Evolutionary conservation across 2,329 filamentous ascomycete genomes (phyloP), one percentile per base, ranked within the genome.

Genomic region (Epichloe brachyelytri): DNA sequence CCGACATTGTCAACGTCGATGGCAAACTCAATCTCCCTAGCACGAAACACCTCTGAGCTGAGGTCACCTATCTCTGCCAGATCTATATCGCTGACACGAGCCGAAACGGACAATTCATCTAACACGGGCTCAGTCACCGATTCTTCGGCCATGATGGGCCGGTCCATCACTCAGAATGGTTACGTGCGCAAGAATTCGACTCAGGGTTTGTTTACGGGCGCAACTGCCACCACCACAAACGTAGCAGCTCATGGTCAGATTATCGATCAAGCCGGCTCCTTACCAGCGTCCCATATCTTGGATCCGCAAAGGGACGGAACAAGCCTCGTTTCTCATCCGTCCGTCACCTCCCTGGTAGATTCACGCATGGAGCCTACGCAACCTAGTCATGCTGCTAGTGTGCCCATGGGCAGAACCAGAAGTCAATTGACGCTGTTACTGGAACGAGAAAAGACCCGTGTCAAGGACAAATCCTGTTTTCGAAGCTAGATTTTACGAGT

Each of bases 341-440:
- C 54, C 10, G 53, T 56, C 7, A 55, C 59, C 3, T 65, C 62
- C 12, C 55, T 66, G 17, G 59, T 63, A 7, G 66, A 68, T 26
- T 66, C 68, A 8, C 60, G 66, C 20, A 71, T 78, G 51, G 70
- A 68, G 4, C 76, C 76, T 22, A 79, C 76, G 0, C 71, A 70
- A 50, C 75, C 74, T 4, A 74, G 68, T 43, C 62, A 68, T 11
- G 65, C 68, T 14, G 64, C 72, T 26, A 64, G 64, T 14, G 67
- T 77, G 7, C 75, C 74, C 4, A 65, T 82, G 46, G 77, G 70
- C n/a, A 69, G 77, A 52, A 76, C 78, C n/a, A 79, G 75, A 62
- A 82, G 78, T 57, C 78, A 82, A 59, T 66, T 83, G 30, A 76
- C 74, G 10, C 64, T 82, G 4, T 66, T 83, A 1, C 66, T 82